Evolutionary conservation across 345 rosid species (phyloP), one percentile per base, ranked within the genome.

Genomic region (Gossypium australe): DNA sequence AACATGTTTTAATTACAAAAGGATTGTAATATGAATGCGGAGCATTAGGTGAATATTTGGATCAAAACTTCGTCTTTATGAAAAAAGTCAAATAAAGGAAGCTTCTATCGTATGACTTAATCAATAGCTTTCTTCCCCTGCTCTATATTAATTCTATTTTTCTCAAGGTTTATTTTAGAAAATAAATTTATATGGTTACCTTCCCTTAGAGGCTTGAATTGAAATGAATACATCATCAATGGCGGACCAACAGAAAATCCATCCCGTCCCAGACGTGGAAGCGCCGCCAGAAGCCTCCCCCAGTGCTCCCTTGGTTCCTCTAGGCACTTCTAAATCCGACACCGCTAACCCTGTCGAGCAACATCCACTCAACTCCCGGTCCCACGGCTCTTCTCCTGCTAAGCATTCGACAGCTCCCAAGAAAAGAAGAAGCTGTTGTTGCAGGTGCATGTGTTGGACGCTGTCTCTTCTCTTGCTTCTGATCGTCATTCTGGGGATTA

Each of bases 371-470:
- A 8, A 56, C 22, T 77, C 78, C 59, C 41, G 1, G 38, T 52
- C 56, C 18, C 79, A 10, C 3, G 84, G 88, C 8, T 80, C 82
- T 14, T 5, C 80, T 44, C 90, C 94, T 0, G 79, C 67, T 45
- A 57, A 57, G 27, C 61, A 20, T 10, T 2, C 27, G 6, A 57
- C 10, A 20, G 24, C 61, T 20, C 93, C 92, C 11, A 90, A 75
- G 76, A 78, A 7, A 60, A 79, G 92, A 74, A 80, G 89, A 77
- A 80, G 89, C 78, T 81, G 92, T 70, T 85, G 71, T 11, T 94
- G 93, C 79, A 82, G 67, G 38, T 89, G 92, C 82, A 55, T 92
- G 29, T 90, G 97, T 43, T 90, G 94, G 91, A 88, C 93, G 0
- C 17, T 89, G 0, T 82, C 82, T 22, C 41, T 92, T 5, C 49